These are phyloP conservation scores for Bipolaris cookei DNA, from an alignment of 2,329 filamentous ascomycete species.

Conservation along the genomic window DNA sequence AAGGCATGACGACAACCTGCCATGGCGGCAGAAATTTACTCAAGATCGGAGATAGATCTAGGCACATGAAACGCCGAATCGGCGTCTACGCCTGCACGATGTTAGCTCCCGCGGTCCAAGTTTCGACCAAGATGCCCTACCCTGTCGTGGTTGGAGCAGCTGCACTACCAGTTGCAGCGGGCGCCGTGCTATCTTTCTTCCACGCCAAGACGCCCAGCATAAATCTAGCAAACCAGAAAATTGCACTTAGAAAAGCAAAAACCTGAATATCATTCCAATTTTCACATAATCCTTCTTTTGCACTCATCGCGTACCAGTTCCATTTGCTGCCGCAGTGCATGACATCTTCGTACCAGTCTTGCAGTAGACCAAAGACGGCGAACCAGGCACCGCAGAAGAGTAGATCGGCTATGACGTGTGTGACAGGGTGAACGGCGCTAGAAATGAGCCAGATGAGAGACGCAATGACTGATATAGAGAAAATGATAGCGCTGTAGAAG, in stretches of 20 bases:
- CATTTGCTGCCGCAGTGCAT: slow-evolving; percentile 35
- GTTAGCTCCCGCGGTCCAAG: not conserved
- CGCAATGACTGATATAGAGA: slow-evolving; percentile 63
- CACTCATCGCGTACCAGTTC: slow-evolving; percentile 62
- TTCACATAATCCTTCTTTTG: slow-evolving; percentile 59
- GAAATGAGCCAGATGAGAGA: not conserved
- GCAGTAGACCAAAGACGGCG: slow-evolving; percentile 48
- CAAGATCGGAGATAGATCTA: not conserved
- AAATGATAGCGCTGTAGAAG: slow-evolving; percentile 77
- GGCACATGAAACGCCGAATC: not conserved
- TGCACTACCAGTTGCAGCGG: not conserved
- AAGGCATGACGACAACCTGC: not conserved
- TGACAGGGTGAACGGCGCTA: slow-evolving; percentile 65
- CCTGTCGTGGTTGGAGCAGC: not conserved
- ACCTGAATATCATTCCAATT: slow-evolving; percentile 74
- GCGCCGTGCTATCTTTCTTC: not conserved
- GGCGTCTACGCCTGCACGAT: not conserved
- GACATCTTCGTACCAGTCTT: slow-evolving; percentile 31
- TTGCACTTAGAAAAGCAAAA: slow-evolving; percentile 72
- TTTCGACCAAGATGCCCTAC: not conserved
- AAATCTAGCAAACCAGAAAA: slow-evolving; percentile 70
- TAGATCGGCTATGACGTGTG: slow-evolving; percentile 73
- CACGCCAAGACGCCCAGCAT: slow-evolving; percentile 17
- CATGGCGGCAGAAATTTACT: not conserved
- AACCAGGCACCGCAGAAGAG: slow-evolving; percentile 74